A percentile compares a stretch with the other conserved stretches of the same genome.
phyloP scores from a whole-genome alignment of 2,329 filamentous ascomycete genomes.

The Graphiopsis chlorocephala region DNA sequence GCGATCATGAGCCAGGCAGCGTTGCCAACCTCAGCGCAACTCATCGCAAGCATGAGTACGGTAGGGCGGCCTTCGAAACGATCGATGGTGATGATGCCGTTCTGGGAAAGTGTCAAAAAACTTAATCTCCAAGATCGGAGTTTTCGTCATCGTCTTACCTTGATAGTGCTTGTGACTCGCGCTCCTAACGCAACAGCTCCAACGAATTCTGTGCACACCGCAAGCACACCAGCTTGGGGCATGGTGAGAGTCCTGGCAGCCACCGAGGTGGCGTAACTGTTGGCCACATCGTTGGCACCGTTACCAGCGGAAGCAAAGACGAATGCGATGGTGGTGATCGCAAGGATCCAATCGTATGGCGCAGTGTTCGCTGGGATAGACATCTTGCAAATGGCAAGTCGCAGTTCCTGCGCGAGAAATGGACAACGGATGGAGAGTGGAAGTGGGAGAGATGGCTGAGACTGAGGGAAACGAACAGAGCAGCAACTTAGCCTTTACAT shows the following conservation, averaged over 20 bases:
- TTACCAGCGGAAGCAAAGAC: constrained; percentile 62
- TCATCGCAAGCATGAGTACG: constrained; percentile 51
- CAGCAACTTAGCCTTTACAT: constrained; percentile 6
- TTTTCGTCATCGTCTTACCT: constrained; percentile 24
- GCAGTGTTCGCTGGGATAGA: constrained; percentile 4
- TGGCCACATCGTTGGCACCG: constrained; percentile 55
- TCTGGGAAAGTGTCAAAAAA: constrained; percentile 27
- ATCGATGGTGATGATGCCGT: constrained; percentile 52
- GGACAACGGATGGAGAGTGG: not conserved
- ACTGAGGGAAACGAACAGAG: not conserved
- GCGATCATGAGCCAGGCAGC: constrained; percentile 54
- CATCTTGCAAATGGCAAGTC: not conserved
- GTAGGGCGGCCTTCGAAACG: constrained; percentile 47
- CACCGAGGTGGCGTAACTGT: constrained; percentile 51
- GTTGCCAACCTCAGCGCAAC: constrained; percentile 39
- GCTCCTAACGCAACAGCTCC: constrained; percentile 51
- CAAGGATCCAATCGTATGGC: constrained; percentile 44
- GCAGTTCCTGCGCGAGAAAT: not conserved
- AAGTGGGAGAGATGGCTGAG: not conserved
- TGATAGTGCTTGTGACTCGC: constrained; percentile 59
- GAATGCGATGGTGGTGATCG: constrained; percentile 61
- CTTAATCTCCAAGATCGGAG: not conserved
- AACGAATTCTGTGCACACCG: constrained; percentile 50
- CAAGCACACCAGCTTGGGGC: constrained; percentile 48
- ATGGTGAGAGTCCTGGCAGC: constrained; percentile 51